A percentile compares a stretch with the other conserved stretches of the same genome.
Evolutionary conservation across 257 asterid species (phyloP).

Genomic region (Petunia axillaris): DNA sequence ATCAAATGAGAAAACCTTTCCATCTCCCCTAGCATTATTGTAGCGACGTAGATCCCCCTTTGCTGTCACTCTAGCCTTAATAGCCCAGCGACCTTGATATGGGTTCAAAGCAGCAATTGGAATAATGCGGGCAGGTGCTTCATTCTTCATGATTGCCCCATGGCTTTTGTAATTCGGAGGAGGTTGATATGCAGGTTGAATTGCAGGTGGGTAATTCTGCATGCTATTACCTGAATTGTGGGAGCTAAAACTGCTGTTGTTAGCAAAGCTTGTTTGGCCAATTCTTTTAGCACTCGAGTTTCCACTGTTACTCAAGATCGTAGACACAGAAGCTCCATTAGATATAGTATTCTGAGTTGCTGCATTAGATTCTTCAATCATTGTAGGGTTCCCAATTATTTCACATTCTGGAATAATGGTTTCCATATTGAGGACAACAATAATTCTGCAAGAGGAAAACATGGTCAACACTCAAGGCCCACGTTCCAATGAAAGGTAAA

Average conservation of each 20-base stretch:
- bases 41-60: slow-evolving; percentile 88
- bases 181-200: slow-evolving; percentile 92
- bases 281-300: slow-evolving; percentile 46
- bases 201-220: slow-evolving; percentile 65
- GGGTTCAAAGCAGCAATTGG: slow-evolving; percentile 95
- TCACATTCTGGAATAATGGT: slow-evolving; percentile 79
- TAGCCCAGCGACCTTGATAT: slow-evolving; percentile 98
- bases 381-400: slow-evolving; percentile 70
- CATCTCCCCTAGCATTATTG: slow-evolving; percentile 96
- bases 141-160: slow-evolving; percentile 90
- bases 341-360: slow-evolving; percentile 51
- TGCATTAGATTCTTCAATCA: slow-evolving; percentile 45
- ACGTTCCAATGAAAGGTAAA: slow-evolving; percentile 21
- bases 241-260: slow-evolving; percentile 36
- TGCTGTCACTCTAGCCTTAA: slow-evolving; percentile 97
- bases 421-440: slow-evolving; percentile 86
- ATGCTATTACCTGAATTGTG: slow-evolving; percentile 44
- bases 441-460: slow-evolving; percentile 65
- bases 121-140: slow-evolving; percentile 92
- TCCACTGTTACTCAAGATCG: slow-evolving; percentile 36
- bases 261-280: slow-evolving; percentile 39
- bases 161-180: slow-evolving; percentile 82
- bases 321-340: slow-evolving; percentile 41
- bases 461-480: slow-evolving; percentile 9
- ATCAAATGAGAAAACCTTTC: slow-evolving; percentile 93